Evolutionary conservation across 371 early-diverging fungal genomes (phyloP).

Genomic region (Parasitella parasitica): DNA sequence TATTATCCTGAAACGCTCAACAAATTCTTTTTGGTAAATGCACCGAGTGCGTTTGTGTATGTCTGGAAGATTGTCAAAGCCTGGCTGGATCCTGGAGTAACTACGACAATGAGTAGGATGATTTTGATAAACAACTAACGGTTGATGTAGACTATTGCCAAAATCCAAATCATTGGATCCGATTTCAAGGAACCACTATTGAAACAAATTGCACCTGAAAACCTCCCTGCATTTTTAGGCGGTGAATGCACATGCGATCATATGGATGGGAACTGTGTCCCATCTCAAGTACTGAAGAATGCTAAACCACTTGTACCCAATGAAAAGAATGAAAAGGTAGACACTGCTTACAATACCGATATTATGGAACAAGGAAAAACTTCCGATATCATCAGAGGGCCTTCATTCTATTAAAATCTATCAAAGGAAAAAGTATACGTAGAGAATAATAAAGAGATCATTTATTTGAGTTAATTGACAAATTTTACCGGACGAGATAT

Average conservation of each 20-base stretch:
- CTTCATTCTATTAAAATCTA: constrained; percentile 15
- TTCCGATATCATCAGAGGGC: constrained; percentile 14
- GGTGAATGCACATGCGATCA: constrained; percentile 80
- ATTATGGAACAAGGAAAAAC: constrained; percentile 42
- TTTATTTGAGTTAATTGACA: not conserved
- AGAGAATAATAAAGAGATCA: not conserved
- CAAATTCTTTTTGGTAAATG: constrained; percentile 80
- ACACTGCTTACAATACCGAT: constrained; percentile 31
- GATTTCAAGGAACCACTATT: constrained; percentile 66
- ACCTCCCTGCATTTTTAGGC: constrained; percentile 76
- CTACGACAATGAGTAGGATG: too few species aligned
- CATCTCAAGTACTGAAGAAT: constrained; percentile 54
- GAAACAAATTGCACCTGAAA: constrained; percentile 73
- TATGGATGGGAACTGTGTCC: constrained; percentile 76
- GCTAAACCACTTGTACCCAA: constrained; percentile 27
- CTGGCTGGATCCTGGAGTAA: constrained; percentile 81
- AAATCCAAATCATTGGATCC: constrained; percentile 76
- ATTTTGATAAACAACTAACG: too few species aligned
- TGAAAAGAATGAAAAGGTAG: constrained; percentile 28
- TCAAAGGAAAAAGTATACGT: not conserved
- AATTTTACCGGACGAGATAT: not conserved
- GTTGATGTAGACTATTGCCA: constrained; percentile 59
- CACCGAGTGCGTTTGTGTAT: constrained; percentile 78
- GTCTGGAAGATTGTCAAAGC: constrained; percentile 80
- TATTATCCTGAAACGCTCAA: constrained; percentile 85